A percentile compares a stretch with the other conserved stretches of the same genome.
These are phyloP conservation scores for Stemphylium lycopersici DNA, from an alignment of 2,329 filamentous ascomycete species.

Conservation along the genomic window DNA sequence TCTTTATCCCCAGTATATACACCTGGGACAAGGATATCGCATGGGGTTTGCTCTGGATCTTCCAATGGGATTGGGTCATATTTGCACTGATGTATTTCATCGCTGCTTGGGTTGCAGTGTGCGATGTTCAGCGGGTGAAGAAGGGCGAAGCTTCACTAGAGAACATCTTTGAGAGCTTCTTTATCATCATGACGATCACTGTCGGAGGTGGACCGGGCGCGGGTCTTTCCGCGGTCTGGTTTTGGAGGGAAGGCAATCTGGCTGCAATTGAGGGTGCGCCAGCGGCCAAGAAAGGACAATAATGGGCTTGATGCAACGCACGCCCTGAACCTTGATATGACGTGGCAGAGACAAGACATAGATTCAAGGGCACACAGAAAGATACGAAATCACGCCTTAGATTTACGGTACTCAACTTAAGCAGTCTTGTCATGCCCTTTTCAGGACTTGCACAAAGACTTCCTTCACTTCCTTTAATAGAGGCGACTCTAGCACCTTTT, in stretches of 20 bases:
- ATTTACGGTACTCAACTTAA: background rate
- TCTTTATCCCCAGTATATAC: constrained; percentile 18
- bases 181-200: constrained; percentile 8
- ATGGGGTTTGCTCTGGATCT: constrained; percentile 22
- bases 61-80: constrained; percentile 29
- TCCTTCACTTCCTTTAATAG: constrained; percentile 19
- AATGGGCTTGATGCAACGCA: background rate
- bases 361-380: background rate
- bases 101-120: constrained; percentile 15
- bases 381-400: background rate
- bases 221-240: constrained; percentile 21
- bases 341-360: background rate
- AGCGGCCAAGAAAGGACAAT: constrained; percentile 17
- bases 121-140: constrained; percentile 18
- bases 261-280: constrained; percentile 15
- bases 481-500: constrained; percentile 19
- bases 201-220: constrained; percentile 19
- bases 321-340: too few species aligned
- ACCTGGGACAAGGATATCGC: constrained; percentile 12
- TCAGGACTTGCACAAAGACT: constrained; percentile 5
- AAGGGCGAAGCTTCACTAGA: constrained; percentile 13
- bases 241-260: constrained; percentile 24
- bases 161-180: constrained; percentile 14
- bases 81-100: constrained; percentile 5
- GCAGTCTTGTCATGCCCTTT: background rate